phyloP scores from a whole-genome alignment of 2,329 filamentous ascomycete species.

The Dryadomyces quercivorus region DNA sequence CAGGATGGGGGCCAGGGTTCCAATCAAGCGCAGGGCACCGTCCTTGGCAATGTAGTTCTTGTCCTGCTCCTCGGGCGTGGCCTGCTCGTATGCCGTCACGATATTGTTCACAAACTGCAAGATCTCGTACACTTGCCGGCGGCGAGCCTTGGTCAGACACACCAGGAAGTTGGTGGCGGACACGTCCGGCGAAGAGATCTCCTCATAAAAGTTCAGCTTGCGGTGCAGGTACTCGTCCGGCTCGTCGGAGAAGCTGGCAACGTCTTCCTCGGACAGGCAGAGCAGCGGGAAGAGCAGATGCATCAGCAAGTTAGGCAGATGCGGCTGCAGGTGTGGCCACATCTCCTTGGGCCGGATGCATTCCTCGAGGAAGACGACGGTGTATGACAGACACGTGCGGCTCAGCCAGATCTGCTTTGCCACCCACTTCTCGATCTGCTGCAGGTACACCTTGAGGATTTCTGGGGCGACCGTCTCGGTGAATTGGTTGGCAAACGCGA shows the following conservation, averaged over 20 bases:
- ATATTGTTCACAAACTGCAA: slow-evolving; percentile 91
- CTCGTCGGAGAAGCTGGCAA: slow-evolving; percentile 87
- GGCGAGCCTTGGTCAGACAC: slow-evolving; percentile 82
- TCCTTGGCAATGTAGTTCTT: slow-evolving; percentile 78
- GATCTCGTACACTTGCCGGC: slow-evolving; percentile 92
- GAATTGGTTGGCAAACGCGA: slow-evolving; percentile 80
- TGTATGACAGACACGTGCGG: slow-evolving; percentile 86
- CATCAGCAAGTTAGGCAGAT: slow-evolving; percentile 84
- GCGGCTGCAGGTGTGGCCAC: slow-evolving; percentile 87
- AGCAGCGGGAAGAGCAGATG: slow-evolving; percentile 94
- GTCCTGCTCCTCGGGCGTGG: slow-evolving; percentile 77
- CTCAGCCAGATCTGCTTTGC: slow-evolving; percentile 90
- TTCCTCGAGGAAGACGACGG: slow-evolving; percentile 88
- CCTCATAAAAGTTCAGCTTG: slow-evolving; percentile 96
- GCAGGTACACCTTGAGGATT: slow-evolving; percentile 88
- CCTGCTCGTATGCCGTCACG: slow-evolving; percentile 82
- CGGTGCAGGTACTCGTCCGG: slow-evolving; percentile 94
- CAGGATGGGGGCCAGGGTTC: slow-evolving; percentile 84
- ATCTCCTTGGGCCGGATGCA: slow-evolving; percentile 95
- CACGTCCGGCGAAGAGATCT: slow-evolving; percentile 88
- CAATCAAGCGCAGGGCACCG: slow-evolving; percentile 93
- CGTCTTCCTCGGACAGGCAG: slow-evolving; percentile 82
- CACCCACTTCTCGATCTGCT: slow-evolving; percentile 96
- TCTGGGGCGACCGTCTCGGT: slow-evolving; percentile 85
- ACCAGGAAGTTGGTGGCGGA: slow-evolving; percentile 95